Base-by-base conservation (phyloP, 139 green algal species). In the Coccomyxa sp. region DNA sequence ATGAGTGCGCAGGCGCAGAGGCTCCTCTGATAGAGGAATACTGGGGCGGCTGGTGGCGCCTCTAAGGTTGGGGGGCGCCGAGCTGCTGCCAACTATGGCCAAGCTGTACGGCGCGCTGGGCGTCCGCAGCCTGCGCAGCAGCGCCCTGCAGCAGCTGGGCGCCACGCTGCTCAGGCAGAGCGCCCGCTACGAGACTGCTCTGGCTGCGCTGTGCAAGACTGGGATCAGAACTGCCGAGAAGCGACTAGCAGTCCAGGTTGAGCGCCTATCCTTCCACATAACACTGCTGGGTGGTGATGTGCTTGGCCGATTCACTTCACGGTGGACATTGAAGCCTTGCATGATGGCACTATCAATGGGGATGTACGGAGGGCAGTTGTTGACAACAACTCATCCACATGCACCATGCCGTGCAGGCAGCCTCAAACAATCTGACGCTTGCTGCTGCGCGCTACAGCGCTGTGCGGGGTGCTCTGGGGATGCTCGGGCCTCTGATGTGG, bases 401-500 rank as follows among this genome's bases (percentile, higher is more conserved):
- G n/a, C n/a, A n/a, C n/a, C n/a, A n/a, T n/a, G n/a, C n/a, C n/a
- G 69, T 85, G 70, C 79, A 89, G 83, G 87, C 85, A 5, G 91
- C 92, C 0, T 84, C 91, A 64, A 77, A 85, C 55, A 82, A 85
- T 22, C 37, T 94, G 12, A 88, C 84, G 2, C 40, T 38, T 12
- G 82, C 88, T 4, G 84, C 82, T 7, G 82, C 86, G 0, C 86
- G 91, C 8, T 95, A 95, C 82, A 84, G 87, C 29, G 84, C 89
- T 0, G 78, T 90, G 14, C 87, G 89, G 39, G 87, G 89, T 5
- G 82, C 88, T 10, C 79, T 95, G 55, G 79, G 83, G 9, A 74
- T 94, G 41, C 44, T 97, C 35, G 91, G 88, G 0, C 92, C 93
- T 5, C 41, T 93, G 6, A 88, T 96, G 88, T 97, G 93, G 93